Percentiles rank a stretch among this genome's conserved stretches.
phyloP scores from a whole-genome alignment of 306 rosid species.

The Rosa rugosa region DNA sequence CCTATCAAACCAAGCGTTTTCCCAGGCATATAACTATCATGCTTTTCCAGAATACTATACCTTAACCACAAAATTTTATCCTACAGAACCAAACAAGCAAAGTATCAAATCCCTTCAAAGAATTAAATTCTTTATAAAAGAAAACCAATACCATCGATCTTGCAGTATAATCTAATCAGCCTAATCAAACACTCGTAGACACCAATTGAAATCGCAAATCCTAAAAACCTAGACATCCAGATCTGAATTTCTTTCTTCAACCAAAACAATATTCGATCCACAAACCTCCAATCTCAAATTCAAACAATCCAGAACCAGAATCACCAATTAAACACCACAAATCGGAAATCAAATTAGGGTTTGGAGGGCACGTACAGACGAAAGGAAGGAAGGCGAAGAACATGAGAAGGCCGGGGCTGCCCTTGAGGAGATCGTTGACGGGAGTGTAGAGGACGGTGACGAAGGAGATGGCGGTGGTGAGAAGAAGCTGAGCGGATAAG shows the following conservation, averaged over 20 bases:
- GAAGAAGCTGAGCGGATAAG: constrained; percentile 74
- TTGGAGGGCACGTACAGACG: constrained; percentile 45
- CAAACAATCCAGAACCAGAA: background rate
- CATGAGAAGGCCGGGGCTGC: constrained; percentile 65
- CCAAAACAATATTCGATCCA: background rate
- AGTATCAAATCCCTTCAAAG: background rate
- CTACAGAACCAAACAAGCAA: background rate
- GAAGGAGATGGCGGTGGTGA: constrained; percentile 76
- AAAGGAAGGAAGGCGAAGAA: constrained; percentile 78
- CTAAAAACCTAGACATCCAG: background rate
- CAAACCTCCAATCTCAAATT: background rate
- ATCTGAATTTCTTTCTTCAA: background rate
- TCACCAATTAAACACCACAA: background rate
- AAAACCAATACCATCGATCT: background rate
- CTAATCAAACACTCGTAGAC: background rate
- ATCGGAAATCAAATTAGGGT: background rate
- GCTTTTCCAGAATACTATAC: background rate
- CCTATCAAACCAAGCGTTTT: background rate
- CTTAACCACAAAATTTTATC: background rate
- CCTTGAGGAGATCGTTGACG: constrained; percentile 74
- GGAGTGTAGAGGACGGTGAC: constrained; percentile 71
- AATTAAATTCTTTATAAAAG: background rate
- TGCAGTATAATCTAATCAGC: background rate
- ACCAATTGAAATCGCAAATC: background rate
- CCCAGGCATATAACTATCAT: background rate